Evolutionary conservation across 305 asterid genomes (phyloP), one percentile per base, ranked within the genome.

Genomic region (Plantago coronopus): DNA sequence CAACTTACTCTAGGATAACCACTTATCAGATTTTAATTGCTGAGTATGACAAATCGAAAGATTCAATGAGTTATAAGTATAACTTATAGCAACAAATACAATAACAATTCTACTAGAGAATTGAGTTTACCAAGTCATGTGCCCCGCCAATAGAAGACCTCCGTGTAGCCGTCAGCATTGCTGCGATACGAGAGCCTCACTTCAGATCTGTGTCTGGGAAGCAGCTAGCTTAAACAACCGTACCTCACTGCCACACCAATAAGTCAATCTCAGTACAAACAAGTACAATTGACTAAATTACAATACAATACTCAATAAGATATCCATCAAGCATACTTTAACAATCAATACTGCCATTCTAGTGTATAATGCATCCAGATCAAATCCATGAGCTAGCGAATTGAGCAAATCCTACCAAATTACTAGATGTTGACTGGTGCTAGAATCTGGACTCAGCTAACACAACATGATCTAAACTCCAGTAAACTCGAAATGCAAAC

Each of bases 141-240:
- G 56, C 0, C 0, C 58, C 15, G 58, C 58, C 58, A 53, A 23
- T 53, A 15, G 93, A 62, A 66, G 69, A 78, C 82, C 94, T 78
- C 89, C 95, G 79, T 63, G 95, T 73, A 2, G 96, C 80, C 71
- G 94, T 90, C 96, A 89, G 79, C 75, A 79, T 81, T 69, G 68
- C 77, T 67, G 73, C 45, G 77, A 77, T 73, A 45, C 29, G 75
- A 77, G 68, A 10, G 22, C 81, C 71, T 70, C 77, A 67, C 70
- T 59, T 68, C 85, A 72, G 89, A 86, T 81, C 88, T 66, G 68
- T 63, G 68, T 17, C 71, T 64, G 74, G 70, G 56, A 40, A 43
- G 47, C 45, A 67, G 59, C 75, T 70, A 66, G 63, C 81, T 67
- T 70, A 66, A 53, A 71, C 54, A 73, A 60, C 64, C 47, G 75